Evolutionary conservation across 768 basidiomycete genomes (phyloP), one percentile per base, ranked within the genome.

Genomic region (Cantharellus anzutake): DNA sequence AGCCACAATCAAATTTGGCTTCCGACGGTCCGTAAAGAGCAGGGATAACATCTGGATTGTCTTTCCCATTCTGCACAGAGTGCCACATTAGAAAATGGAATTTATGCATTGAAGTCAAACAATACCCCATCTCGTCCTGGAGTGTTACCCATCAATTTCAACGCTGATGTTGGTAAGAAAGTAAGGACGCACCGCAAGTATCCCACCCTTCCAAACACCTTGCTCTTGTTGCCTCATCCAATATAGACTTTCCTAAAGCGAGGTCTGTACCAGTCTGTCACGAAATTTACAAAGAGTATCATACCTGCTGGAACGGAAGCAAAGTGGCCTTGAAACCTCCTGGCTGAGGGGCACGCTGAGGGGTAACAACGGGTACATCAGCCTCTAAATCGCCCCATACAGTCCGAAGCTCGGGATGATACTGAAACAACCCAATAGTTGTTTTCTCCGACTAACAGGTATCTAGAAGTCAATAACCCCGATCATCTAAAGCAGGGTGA

Each of bases 191-290:
- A 87, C 87, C 20, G 92, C 90, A 58, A 97, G 75, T 80, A 97
- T 83, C 3, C 94, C 96, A 42, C 94, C 96, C 55, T 76, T 73
- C 88, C 93, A 98, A 2, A 80, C 71, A 4, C 86, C 78, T 59
- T 82, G 73, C 69, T 99, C 96, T 72, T 98, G 96, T 67, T 88
- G 77, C 64, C 80, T 79, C 90, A 99, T 94, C 96, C 96, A 99
- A 66, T 75, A 83, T 63, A 99, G 73, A 71, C 88, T 90, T 72
- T 99, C 96, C 58, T 55, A 55, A 11, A 55, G 35, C 11, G 52
- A 14, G 11, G 29, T 11, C 44, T 48, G 44, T 11, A 11, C 11
- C 29, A 11, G 44, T 29, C 11, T 48, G 44, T 48, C 29, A 11
- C 29, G 44, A 48, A 11, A 29, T 29, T 29, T 29, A 29, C 44